phyloP scores from a whole-genome alignment of 257 asterid genomes.

The Solanum chiquidenum region DNA sequence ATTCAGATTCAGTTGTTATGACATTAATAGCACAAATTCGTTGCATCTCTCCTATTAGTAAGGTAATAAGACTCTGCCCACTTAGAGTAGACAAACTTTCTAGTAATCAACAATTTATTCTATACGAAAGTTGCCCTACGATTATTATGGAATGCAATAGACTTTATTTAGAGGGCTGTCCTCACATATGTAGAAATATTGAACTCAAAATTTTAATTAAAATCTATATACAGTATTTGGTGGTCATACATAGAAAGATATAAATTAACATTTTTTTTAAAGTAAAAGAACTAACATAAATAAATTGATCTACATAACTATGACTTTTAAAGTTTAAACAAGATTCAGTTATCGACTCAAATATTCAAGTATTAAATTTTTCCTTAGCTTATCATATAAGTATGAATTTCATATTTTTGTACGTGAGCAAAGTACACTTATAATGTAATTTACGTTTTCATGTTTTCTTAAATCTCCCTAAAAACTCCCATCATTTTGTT shows the following conservation, averaged over 20 bases:
- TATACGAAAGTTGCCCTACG: neutral
- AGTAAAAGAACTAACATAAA: neutral
- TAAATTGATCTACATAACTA: neutral
- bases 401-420: neutral
- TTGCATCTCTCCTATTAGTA: neutral
- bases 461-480: neutral
- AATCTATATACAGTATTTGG: too few species aligned
- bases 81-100: neutral
- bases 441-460: neutral
- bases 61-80: neutral
- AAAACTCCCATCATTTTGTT: too few species aligned
- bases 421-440: neutral
- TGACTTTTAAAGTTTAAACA: neutral
- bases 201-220: too few species aligned
- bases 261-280: too few species aligned
- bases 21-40: too few species aligned
- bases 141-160: fast-evolving
- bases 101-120: neutral
- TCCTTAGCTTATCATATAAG: neutral
- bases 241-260: neutral
- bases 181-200: too few species aligned
- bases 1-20: neutral
- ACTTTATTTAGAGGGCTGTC: neutral
- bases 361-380: neutral
- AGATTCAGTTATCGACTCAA: neutral